These are phyloP conservation scores for Tricholoma bakamatsutake DNA, from an alignment of 768 basidiomycete genomes.

Conservation along the genomic window DNA sequence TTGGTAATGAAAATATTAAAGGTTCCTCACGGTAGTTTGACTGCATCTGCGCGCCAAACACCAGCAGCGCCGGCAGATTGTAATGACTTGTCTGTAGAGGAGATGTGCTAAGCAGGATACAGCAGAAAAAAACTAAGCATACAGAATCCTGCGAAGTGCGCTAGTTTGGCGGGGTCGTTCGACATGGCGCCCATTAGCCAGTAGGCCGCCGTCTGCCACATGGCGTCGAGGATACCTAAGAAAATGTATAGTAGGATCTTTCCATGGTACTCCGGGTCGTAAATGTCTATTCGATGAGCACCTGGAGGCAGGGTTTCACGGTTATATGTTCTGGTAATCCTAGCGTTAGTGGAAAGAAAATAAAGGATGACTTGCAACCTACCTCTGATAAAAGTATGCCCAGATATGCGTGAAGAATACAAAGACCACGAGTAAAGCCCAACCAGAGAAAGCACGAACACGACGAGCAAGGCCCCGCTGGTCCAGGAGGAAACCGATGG, in stretches of 20 bases:
- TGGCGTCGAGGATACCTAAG: constrained; percentile 71
- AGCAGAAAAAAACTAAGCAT: constrained; percentile 18
- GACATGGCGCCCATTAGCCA: constrained; percentile 88
- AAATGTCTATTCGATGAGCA: constrained; percentile 51
- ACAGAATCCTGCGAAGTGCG: constrained; percentile 81
- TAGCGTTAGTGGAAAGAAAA: background rate
- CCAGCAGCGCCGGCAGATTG: constrained; percentile 77
- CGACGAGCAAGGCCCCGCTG: constrained; percentile 50
- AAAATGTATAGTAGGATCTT: constrained; percentile 62
- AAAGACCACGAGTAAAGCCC: constrained; percentile 54
- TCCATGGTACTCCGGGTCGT: constrained; percentile 47
- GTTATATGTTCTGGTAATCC: constrained; percentile 44
- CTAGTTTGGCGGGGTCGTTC: constrained; percentile 74
- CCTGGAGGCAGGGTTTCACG: constrained; percentile 38
- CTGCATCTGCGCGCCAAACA: constrained; percentile 65
- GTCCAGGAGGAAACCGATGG: constrained; percentile 68
- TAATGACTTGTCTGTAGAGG: constrained; percentile 53
- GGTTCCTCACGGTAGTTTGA: constrained; percentile 48
- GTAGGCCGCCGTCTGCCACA: constrained; percentile 83
- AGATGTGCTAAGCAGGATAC: background rate
- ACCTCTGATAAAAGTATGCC: constrained; percentile 77
- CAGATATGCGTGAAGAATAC: constrained; percentile 69
- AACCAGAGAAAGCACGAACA: constrained; percentile 64
- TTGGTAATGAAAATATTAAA: background rate
- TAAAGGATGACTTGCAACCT: constrained; percentile 12